Conservation (phyloP, 257 asterid genomes). For the Thymus quinquecostatus region DNA sequence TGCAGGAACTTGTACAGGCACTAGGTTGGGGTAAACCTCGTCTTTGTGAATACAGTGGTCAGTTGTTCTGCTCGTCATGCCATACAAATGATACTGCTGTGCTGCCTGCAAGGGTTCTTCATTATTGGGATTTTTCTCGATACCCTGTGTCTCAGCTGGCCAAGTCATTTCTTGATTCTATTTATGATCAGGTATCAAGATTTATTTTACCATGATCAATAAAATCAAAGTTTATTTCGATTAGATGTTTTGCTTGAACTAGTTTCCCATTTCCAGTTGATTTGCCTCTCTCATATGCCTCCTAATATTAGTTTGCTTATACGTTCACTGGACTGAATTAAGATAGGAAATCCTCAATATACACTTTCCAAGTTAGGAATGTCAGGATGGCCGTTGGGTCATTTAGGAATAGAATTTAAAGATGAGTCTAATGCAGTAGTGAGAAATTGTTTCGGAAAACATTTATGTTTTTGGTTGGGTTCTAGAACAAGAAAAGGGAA, state of each 20-base stretch:
- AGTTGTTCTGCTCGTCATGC: slow-evolving; percentile 85
- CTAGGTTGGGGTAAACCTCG: slow-evolving; percentile 99
- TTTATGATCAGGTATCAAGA: slow-evolving; percentile 68
- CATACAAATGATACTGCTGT: slow-evolving; percentile 84
- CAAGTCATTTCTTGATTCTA: slow-evolving; percentile 88
- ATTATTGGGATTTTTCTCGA: slow-evolving; percentile 82
- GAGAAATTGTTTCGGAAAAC: neutral
- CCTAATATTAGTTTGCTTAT: slow-evolving; percentile 6
- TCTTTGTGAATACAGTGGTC: slow-evolving; percentile 87
- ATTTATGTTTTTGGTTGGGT: neutral
- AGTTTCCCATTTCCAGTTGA: slow-evolving; percentile 7
- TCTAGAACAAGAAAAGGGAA: neutral
- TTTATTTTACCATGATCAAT: neutral
- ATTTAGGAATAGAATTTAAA: slow-evolving; percentile 5
- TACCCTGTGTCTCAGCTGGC: slow-evolving; percentile 91
- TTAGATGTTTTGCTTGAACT: slow-evolving; percentile 25
- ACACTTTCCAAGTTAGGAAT: slow-evolving; percentile 9
- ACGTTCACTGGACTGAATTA: neutral
- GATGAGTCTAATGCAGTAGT: neutral
- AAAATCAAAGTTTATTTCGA: neutral
- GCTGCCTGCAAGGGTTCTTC: slow-evolving; percentile 91
- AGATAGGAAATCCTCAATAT: neutral
- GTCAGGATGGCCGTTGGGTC: slow-evolving; percentile 1
- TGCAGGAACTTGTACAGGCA: slow-evolving; percentile 66
- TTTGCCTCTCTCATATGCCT: neutral